phyloP scores from a whole-genome alignment of 371 early-diverging fungal genomes.

The Mucor saturninus region DNA sequence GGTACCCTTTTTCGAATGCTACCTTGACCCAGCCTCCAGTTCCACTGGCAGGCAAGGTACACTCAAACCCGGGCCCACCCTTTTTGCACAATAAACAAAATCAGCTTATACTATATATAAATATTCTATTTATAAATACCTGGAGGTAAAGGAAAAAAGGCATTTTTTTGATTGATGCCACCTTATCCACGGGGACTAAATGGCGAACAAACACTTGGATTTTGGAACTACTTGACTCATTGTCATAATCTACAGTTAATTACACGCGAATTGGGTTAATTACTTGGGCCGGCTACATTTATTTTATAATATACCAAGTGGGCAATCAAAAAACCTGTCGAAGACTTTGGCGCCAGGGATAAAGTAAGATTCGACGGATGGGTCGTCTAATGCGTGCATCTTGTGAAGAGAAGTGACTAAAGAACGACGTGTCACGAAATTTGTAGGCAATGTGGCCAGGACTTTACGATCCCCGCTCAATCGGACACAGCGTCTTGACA shows the following conservation, averaged over 20 bases:
- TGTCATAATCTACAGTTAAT: constrained; percentile 41
- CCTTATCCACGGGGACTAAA: constrained; percentile 58
- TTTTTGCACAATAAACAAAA: constrained; percentile 8
- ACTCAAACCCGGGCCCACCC: constrained; percentile 71
- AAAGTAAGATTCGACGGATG: constrained; percentile 52
- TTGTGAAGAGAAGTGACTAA: background rate
- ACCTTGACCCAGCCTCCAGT: constrained; percentile 68
- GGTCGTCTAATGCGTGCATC: constrained; percentile 37
- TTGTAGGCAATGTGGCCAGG: background rate
- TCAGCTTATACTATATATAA: background rate
- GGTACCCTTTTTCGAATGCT: constrained; percentile 66
- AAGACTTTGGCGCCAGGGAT: constrained; percentile 65
- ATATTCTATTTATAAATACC: constrained; percentile 32
- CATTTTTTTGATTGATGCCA: constrained; percentile 47
- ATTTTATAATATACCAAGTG: constrained; percentile 38
- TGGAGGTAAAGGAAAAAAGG: constrained; percentile 68
- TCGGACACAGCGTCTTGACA: background rate
- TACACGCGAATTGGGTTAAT: too few relatives aligned
- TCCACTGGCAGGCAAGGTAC: constrained; percentile 49
- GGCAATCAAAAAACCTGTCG: constrained; percentile 65
- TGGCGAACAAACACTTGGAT: constrained; percentile 66
- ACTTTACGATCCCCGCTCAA: constrained; percentile 1
- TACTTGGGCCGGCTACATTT: too few relatives aligned
- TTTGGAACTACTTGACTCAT: constrained; percentile 30
- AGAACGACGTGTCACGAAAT: constrained; percentile 3